A percentile compares a stretch with the other conserved stretches of the same genome.
phyloP scores from a whole-genome alignment of 176 grass and related monocot genomes.

The Zea luxurians region DNA sequence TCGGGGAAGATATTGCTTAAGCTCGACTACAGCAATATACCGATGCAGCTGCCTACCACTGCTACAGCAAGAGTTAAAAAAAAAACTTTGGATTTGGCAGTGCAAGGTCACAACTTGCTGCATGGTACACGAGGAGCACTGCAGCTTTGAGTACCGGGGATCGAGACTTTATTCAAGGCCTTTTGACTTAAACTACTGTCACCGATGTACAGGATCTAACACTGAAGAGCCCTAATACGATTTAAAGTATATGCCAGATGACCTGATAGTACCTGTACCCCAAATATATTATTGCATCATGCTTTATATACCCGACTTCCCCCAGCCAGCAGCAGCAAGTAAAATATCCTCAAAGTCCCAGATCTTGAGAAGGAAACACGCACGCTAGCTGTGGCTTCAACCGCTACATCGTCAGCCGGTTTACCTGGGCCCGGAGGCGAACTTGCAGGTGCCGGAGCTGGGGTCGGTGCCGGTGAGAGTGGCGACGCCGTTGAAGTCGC shows the following conservation, averaged over 20 bases:
- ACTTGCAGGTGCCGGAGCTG: conserved; percentile 54
- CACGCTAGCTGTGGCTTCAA: not conserved
- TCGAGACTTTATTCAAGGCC: not conserved
- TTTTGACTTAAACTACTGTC: not conserved
- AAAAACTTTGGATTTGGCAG: no score
- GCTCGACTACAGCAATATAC: not conserved
- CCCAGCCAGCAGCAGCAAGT: not conserved
- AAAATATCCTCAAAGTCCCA: not conserved
- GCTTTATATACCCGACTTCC: not conserved
- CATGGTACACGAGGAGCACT: not conserved
- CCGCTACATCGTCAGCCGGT: no score
- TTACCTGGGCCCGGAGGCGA: conserved; percentile 34
- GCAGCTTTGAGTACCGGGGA: not conserved
- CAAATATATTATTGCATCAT: conserved; percentile 6
- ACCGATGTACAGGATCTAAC: no score
- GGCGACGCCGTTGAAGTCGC: conserved; percentile 73
- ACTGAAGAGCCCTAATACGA: not conserved
- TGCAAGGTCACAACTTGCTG: not conserved
- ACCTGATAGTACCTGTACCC: not conserved
- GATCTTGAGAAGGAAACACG: not conserved
- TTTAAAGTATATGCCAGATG: not conserved
- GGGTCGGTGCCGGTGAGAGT: conserved; percentile 44
- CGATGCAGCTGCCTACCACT: not conserved
- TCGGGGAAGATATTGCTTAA: conserved; percentile 21
- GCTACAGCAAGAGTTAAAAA: not conserved